Evolutionary conservation across 2,329 filamentous ascomycete species (phyloP), one percentile per base, ranked within the genome.

Genomic region (Raffaelea arxii): DNA sequence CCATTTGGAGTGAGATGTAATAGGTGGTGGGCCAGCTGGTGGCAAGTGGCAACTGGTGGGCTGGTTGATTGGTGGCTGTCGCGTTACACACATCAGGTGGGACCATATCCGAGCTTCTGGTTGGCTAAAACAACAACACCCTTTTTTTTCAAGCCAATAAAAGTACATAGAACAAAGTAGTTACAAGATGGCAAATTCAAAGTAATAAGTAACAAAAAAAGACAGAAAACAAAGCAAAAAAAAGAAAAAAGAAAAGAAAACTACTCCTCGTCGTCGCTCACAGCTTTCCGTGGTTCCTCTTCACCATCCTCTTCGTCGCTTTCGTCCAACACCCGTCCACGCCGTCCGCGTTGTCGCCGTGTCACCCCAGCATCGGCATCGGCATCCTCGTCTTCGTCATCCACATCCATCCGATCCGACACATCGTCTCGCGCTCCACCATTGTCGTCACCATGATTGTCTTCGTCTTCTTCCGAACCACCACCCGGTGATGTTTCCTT

Each of bases 351-450:
- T 25, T 36, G 16, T 14, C 18, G 22, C 36, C 25, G 9, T 32
- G 53, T 18, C 47, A 55, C 12, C 52, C 53, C 56, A 6, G 19
- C 51, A 49, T 51, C 9, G 51, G 46, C 35, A 46, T 43, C 52
- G 21, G 49, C 53, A n/a, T 49, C 62, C 23, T 59, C 63, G 1
- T 60, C 64, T 4, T 75, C 72, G 6, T 74, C 74, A 50, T 78
- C 75, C 2, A 77, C 65, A 9, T 78, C 73, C 73, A 78, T 78
- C 51, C 61, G 64, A 49, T 74, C 71, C 6, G 64, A 65, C 11
- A 53, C 65, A 4, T 57, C 58, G 10, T 56, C 56, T 18, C 32
- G 32, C 6, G 32, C 32, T 7, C 14, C 32, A 18, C 32, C 32
- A n/a, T 36, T 18, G 14, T 36, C 32, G 7, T n/a, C n/a, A n/a